Evolutionary conservation across 768 basidiomycete species (phyloP), one percentile per base, ranked within the genome.

Genomic region (Macrocybe gigantea): DNA sequence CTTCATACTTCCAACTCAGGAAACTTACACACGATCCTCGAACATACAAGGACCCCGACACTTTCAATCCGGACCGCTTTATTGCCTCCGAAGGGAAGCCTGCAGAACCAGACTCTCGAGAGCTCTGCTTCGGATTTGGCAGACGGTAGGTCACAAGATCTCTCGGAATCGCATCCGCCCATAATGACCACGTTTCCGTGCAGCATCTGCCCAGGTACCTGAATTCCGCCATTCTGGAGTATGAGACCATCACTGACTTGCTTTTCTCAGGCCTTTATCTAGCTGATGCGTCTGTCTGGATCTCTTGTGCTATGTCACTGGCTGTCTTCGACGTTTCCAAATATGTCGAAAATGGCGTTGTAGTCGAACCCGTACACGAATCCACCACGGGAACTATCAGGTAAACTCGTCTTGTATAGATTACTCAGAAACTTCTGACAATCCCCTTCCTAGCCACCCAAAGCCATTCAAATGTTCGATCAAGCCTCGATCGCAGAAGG

Each of bases 71-170:
- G 14, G 79, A 79, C 44, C 77, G 83, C 30, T 85, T 78, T 62
- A 65, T 85, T 32, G 64, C 69, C 59, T 64, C 62, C 14, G 70
- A 67, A 50, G 66, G 60, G 44, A 64, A 62, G 41, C 52, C 62
- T 38, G 72, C 72, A 30, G 78, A 83, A 56, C 60, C 56, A 13
- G 82, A 85, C 61, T 80, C 83, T 50, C 78, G 77, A 47, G 71
- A 70, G 41, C 58, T 81, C 41, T 81, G 78, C 55, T 88, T 85
- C 63, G 85, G 85, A 5, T 88, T 85, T 57, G 85, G 85, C 41
- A 70, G 85, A 64, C 75, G 85, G 75, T 74, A 51, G 51, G 73
- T 64, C 33, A 30, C 43, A 41, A 8, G 32, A 38, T 48, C 47
- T 30, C 7, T 49, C 39, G 29, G 15, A 39, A 42, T 9, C 32